Percentiles rank a stretch among this genome's conserved stretches.
phyloP scores from a whole-genome alignment of 306 rosid genomes.

The Astragalus glycyphyllos region DNA sequence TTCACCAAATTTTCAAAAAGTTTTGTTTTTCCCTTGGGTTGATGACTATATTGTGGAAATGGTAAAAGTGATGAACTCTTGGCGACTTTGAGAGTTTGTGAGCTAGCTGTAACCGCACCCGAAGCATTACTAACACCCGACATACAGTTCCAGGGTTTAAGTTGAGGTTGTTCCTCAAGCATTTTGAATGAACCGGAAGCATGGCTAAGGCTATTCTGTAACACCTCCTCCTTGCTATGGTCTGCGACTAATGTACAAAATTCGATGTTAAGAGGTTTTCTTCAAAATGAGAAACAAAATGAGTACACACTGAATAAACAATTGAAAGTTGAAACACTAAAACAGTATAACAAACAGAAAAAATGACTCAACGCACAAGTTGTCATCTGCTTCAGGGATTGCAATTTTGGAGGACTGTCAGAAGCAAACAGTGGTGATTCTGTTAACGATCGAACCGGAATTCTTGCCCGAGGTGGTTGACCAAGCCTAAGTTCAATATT shows the following conservation, averaged over 20 bases:
- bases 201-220: slow-evolving; percentile 38
- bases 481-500: slow-evolving; percentile 70
- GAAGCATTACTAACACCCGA: slow-evolving; percentile 44
- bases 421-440: slow-evolving; percentile 52
- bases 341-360: slow-evolving; percentile 36
- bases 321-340: not conserved
- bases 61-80: slow-evolving; percentile 48
- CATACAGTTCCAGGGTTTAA: slow-evolving; percentile 45
- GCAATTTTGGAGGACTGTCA: slow-evolving; percentile 51
- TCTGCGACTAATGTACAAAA: slow-evolving; percentile 47
- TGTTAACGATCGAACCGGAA: slow-evolving; percentile 44
- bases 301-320: slow-evolving; percentile 24
- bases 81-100: slow-evolving; percentile 41
- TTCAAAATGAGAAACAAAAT: slow-evolving; percentile 30
- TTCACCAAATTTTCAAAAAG: slow-evolving; percentile 40
- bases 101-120: slow-evolving; percentile 43
- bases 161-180: slow-evolving; percentile 48
- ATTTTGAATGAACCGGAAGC: slow-evolving; percentile 42
- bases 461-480: slow-evolving; percentile 58
- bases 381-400: slow-evolving; percentile 48
- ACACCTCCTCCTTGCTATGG: slow-evolving; percentile 45
- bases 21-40: slow-evolving; percentile 31
- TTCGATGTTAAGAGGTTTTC: slow-evolving; percentile 36
- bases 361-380: slow-evolving; percentile 56
- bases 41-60: slow-evolving; percentile 39